Conservation (phyloP, 2,329 filamentous ascomycete genomes). For the Ophiostoma sp. region DNA sequence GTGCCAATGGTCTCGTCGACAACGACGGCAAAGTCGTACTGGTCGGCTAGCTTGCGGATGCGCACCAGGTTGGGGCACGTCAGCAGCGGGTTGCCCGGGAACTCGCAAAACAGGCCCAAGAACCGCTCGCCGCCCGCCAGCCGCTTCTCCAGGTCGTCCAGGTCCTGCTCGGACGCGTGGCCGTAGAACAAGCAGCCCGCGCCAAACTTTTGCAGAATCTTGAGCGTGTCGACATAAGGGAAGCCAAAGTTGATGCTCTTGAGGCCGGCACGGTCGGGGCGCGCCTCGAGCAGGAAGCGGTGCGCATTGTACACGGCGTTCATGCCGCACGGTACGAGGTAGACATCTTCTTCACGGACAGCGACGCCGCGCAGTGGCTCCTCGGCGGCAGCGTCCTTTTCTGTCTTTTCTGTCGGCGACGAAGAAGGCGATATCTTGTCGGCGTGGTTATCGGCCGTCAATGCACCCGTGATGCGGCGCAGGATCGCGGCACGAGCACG, state of each 20-base stretch:
- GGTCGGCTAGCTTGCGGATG: slow-evolving; percentile 73
- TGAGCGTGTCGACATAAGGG: slow-evolving; percentile 93
- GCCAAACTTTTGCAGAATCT: slow-evolving; percentile 91
- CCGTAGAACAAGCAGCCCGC: slow-evolving; percentile 87
- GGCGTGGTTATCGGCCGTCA: slow-evolving; percentile 67
- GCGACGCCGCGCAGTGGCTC: slow-evolving; percentile 55
- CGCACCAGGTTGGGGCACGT: slow-evolving; percentile 76
- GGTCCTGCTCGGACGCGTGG: slow-evolving; percentile 65
- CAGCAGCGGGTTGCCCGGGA: slow-evolving; percentile 86
- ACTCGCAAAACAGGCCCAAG: slow-evolving; percentile 86
- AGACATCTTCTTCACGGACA: slow-evolving; percentile 81
- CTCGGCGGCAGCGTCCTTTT: slow-evolving; percentile 28
- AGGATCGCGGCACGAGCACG: slow-evolving; percentile 82
- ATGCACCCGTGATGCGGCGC: slow-evolving; percentile 79
- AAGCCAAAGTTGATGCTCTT: slow-evolving; percentile 95
- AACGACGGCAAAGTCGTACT: slow-evolving; percentile 82
- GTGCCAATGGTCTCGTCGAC: slow-evolving; percentile 96
- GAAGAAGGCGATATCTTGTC: slow-evolving; percentile 33
- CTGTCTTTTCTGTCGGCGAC: not conserved
- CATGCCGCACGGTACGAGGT: slow-evolving; percentile 86
- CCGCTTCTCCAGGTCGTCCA: slow-evolving; percentile 74
- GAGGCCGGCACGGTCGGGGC: slow-evolving; percentile 44
- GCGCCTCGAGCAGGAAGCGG: slow-evolving; percentile 61
- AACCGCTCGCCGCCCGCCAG: slow-evolving; percentile 69
- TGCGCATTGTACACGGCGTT: slow-evolving; percentile 91